Percentiles rank a stretch among this genome's conserved stretches.
phyloP scores from a whole-genome alignment of 345 rosid species.

The Lagerstroemia speciosa region DNA sequence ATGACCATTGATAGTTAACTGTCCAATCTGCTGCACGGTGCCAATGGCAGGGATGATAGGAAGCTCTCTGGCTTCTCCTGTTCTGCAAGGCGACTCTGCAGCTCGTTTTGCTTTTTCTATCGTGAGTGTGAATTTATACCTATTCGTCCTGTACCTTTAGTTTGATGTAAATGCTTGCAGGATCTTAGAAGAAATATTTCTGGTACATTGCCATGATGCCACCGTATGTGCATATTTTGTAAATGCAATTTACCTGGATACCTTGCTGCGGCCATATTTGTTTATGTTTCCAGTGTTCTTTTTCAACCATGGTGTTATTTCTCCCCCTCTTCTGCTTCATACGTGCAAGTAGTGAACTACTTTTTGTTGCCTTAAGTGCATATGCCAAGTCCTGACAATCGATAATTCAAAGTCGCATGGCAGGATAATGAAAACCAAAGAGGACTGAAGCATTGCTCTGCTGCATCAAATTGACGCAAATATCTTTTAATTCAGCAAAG shows the following conservation, averaged over 20 bases:
- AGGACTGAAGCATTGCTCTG: no score
- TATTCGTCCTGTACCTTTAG: neutral
- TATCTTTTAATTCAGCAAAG: neutral
- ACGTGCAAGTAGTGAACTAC: neutral
- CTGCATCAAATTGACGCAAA: neutral
- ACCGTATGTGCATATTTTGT: neutral
- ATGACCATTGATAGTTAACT: neutral
- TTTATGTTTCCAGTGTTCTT: neutral
- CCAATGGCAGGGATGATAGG: slow-evolving; percentile 49
- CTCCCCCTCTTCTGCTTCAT: neutral
- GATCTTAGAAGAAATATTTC: neutral
- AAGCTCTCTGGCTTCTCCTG: slow-evolving; percentile 44
- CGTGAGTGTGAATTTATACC: neutral
- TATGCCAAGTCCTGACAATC: neutral
- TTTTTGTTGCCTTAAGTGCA: neutral
- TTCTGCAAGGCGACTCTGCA: slow-evolving; percentile 22
- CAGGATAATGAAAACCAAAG: neutral
- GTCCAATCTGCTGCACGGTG: neutral
- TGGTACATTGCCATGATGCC: neutral
- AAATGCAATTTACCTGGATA: neutral
- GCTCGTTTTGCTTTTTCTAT: neutral
- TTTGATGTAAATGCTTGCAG: neutral
- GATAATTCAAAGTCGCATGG: neutral
- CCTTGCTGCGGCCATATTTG: neutral
- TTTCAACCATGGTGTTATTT: neutral